Evolutionary conservation across 106 monocot genomes (phyloP), one percentile per base, ranked within the genome.

Genomic region (Dendrobium nobile): DNA sequence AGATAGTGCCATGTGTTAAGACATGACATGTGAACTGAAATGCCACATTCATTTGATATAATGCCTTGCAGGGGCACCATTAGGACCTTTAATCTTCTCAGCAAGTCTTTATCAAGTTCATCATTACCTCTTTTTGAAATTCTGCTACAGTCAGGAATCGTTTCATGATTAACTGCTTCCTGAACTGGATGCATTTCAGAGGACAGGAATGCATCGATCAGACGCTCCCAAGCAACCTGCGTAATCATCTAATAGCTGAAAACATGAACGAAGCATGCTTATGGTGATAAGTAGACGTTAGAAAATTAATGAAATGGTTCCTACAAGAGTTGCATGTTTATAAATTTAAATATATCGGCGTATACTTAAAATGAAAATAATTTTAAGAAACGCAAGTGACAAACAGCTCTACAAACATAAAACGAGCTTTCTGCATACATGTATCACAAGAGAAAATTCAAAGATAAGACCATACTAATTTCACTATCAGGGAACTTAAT

Each of bases 171-270:
- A 37, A 7, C 41, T 72, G 33, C n/a, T 73, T 70, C n/a, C 54
- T 51, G 43, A 43, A 70, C 37, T 70, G 9, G 3, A 70, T 37
- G 9, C 3, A 70, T 64, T 75, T 80, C 41, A 82, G 59, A 31
- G 16, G 79, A 77, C 61, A 87, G 28, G 80, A 92, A 67, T 68
- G 84, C 85, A 89, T 92, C 85, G 55, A 89, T 65, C 48, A 92
- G 86, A 78, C 77, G 67, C 77, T 85, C 85, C 92, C 92, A 92
- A 0, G 89, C 83, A 79, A 82, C 87, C 89, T 92, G 76, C 78
- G 58, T 70, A 70, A 37, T 70, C 24, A 37, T 70, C 37, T 24
- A 70, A 70, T 37, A 37, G 70, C 4, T 70, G 37, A 70, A 70
- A 70, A 70, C 70, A 33, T 33, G 37, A 28, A 70, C 37, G 70